Percentiles rank a stretch among this genome's conserved stretches.
These are phyloP conservation scores for Schwanniomyces sp. DNA, from an alignment of 805 yeast genomes.

Conservation along the genomic window DNA sequence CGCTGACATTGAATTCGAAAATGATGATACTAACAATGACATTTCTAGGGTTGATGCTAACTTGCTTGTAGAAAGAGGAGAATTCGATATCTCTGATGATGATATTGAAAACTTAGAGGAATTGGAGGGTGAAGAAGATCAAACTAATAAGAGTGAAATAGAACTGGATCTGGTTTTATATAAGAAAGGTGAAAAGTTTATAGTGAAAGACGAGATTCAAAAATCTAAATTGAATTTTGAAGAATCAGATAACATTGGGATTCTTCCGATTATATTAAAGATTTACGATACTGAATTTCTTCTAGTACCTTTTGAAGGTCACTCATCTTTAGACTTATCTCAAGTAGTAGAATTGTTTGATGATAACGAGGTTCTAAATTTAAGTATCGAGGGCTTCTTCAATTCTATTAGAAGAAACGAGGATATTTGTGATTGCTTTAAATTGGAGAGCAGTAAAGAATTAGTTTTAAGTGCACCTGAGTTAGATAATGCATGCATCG, in stretches of 20 bases:
- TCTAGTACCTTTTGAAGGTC: constrained; percentile 19
- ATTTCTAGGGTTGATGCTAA: background rate
- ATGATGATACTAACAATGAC: background rate
- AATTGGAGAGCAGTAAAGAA: constrained; percentile 25
- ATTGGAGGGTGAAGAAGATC: background rate
- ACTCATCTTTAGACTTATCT: constrained; percentile 10
- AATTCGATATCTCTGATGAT: constrained; percentile 5
- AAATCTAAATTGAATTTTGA: background rate
- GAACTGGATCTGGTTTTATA: background rate
- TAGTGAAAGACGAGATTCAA: background rate
- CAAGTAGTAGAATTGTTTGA: constrained; percentile 28
- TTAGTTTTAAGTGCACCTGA: constrained; percentile 27
- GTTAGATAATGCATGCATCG: constrained; percentile 21
- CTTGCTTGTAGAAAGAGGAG: background rate
- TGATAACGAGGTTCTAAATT: constrained; percentile 12
- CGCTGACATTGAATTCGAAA: constrained; percentile 12
- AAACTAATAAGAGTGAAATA: background rate
- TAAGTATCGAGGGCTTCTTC: constrained; percentile 25
- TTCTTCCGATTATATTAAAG: constrained; percentile 21
- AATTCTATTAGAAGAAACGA: constrained; percentile 22
- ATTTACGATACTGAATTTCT: constrained; percentile 26
- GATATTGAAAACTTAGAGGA: constrained; percentile 6
- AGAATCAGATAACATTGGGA: background rate
- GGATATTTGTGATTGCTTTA: constrained; percentile 23
- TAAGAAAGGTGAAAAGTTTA: background rate